phyloP scores from a whole-genome alignment of 202 grass and related monocot genomes.

The Zoysia matrella region DNA sequence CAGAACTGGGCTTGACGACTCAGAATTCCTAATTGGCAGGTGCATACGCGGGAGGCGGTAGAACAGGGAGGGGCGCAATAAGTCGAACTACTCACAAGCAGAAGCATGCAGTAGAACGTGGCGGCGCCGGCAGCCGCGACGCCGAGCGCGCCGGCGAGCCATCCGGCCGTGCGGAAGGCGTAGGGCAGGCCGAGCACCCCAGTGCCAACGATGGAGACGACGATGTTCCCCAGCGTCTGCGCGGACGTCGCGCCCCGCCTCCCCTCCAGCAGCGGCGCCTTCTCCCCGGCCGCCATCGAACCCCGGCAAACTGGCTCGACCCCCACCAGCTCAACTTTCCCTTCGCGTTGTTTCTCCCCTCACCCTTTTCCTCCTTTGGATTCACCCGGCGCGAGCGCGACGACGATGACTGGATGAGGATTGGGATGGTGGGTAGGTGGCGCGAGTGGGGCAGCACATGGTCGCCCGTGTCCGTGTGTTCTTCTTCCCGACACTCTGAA shows the following conservation, averaged over 20 bases:
- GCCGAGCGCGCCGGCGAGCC: constrained; percentile 64
- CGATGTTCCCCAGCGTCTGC: constrained; percentile 90
- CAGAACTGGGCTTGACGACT: neutral
- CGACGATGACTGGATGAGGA: constrained; percentile 1
- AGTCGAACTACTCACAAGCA: constrained; percentile 59
- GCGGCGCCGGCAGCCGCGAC: constrained; percentile 54
- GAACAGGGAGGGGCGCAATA: neutral
- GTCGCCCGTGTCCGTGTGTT: neutral
- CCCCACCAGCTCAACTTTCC: neutral
- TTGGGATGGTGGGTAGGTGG: neutral
- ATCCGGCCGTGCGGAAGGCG: constrained; percentile 77
- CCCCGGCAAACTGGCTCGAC: neutral
- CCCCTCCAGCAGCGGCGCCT: constrained; percentile 53
- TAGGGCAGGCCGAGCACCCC: constrained; percentile 88
- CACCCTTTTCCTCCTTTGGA: neutral
- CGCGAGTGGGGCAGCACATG: neutral
- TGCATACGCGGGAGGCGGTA: neutral
- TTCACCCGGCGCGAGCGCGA: constrained; percentile 14
- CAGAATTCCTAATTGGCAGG: neutral
- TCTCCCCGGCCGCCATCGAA: constrained; percentile 23
- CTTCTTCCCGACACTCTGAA: neutral
- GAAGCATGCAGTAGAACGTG: constrained; percentile 94
- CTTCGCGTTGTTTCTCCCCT: neutral
- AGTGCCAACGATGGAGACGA: constrained; percentile 90
- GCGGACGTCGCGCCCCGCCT: constrained; percentile 50